A percentile compares a stretch with the other conserved stretches of the same genome.
phyloP scores from a whole-genome alignment of 805 yeast genomes.

The Scheffersomyces stipitis region DNA sequence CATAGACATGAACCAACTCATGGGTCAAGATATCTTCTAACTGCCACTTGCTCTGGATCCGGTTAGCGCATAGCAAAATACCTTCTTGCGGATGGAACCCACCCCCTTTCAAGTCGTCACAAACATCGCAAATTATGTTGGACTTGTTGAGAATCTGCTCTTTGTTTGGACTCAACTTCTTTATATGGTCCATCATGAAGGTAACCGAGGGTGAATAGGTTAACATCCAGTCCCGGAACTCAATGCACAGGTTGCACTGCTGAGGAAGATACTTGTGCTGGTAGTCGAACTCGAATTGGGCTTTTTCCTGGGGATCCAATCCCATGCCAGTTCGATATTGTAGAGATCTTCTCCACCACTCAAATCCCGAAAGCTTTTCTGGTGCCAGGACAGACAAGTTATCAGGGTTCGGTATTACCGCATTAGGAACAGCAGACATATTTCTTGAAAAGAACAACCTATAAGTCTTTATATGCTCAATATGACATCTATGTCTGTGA shows the following conservation, averaged over 20 bases:
- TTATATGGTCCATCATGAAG: conserved; percentile 83
- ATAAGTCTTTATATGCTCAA: too few species aligned
- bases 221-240: conserved; percentile 77
- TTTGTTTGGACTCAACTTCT: conserved; percentile 52
- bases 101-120: conserved; percentile 82
- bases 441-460: too few species aligned
- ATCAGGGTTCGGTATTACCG: neutral
- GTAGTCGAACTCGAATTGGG: conserved; percentile 59
- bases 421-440: neutral
- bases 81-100: conserved; percentile 94
- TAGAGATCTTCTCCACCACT: conserved; percentile 79
- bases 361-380: conserved; percentile 51
- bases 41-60: conserved; percentile 71
- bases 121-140: conserved; percentile 74
- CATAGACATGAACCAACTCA: conserved; percentile 92
- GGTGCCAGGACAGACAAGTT: conserved; percentile 19
- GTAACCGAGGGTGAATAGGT: conserved; percentile 78
- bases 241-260: conserved; percentile 70
- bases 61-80: conserved; percentile 81
- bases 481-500: too few species aligned
- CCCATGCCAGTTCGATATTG: conserved; percentile 74
- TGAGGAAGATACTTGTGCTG: conserved; percentile 40
- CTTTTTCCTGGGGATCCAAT: conserved; percentile 48
- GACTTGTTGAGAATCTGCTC: conserved; percentile 35
- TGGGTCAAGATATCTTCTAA: conserved; percentile 90